Evolutionary conservation across 176 grass and related monocot species (phyloP), one percentile per base, ranked within the genome.

Genomic region (Carex scoparia): DNA sequence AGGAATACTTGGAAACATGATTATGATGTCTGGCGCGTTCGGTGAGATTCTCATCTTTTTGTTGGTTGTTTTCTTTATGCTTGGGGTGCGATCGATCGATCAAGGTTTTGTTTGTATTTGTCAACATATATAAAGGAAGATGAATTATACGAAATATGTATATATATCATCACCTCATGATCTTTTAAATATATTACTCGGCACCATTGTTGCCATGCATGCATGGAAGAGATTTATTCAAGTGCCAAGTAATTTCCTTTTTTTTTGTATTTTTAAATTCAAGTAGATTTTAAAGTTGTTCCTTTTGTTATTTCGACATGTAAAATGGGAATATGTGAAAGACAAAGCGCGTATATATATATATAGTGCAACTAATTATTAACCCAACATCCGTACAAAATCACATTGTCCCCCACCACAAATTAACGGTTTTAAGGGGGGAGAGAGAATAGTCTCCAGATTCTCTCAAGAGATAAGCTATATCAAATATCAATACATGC

Each of bases 1-100:
- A 79, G 65, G 87, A 91, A 83, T 83, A 83, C 61, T 83, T 83
- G 12, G 23, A 32, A 67, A 67, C 63, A 69, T 83, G 81, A 83
- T 82, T 61, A 82, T 56, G 81, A 55, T 83, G 81, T 83, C 67
- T 83, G 51, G 53, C 74, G 51, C 53, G 74, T 58, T 79, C 53
- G 51, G 74, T 79, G 10, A 58, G 74, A 51, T 79, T 58, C 74
- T 7, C 46, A 58, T 56, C 74, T 79, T 79, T 66, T 57, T 58
- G 27, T 58, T 78, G 53, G 54, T 27, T 12, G 74, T 57, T 79
- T 79, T 18, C 51, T 79, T 77, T 77, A 49, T 77, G 74, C 18
- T 58, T 79, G 32, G 59, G 59, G 61, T 18, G n/a, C 1, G 42
- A 83, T 83, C 81, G 42, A 83, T 83, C 81, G 62, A 83, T 83